phyloP scores from a whole-genome alignment of 1,284 basidiomycete genomes.

The Tetrapyrgos nigripes region DNA sequence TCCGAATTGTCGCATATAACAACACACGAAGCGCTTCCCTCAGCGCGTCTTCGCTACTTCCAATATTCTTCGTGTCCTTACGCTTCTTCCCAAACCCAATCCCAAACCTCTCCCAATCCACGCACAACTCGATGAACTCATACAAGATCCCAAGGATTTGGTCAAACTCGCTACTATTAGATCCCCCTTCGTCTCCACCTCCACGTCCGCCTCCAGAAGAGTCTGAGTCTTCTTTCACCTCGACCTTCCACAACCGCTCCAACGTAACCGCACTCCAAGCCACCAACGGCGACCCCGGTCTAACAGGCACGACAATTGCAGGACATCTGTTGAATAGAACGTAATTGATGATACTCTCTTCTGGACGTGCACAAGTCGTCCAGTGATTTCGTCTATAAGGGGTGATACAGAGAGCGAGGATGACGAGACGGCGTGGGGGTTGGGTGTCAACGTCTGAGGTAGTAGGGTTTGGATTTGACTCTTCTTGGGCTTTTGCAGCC shows the following conservation, averaged over 20 bases:
- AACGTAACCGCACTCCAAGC: constrained; percentile 1
- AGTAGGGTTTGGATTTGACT: too few species aligned
- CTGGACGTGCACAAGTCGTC: background rate
- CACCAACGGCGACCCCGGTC: background rate
- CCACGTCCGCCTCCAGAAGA: too few species aligned
- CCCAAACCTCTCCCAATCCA: background rate
- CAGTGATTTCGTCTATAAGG: constrained; percentile 1
- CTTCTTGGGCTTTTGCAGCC: too few species aligned
- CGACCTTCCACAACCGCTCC: background rate
- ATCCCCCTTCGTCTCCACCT: too few species aligned
- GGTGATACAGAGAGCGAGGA: background rate
- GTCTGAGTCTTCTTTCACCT: too few species aligned
- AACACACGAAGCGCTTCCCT: background rate
- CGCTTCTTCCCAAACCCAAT: too few species aligned
- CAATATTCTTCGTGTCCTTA: background rate
- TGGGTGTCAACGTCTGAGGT: too few species aligned
- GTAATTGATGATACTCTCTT: background rate
- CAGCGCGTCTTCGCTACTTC: background rate
- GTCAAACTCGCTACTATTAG: background rate
- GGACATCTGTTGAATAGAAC: background rate
- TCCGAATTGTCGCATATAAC: background rate
- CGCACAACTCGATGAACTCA: constrained; percentile 1
- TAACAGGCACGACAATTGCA: background rate
- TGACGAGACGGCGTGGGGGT: background rate
- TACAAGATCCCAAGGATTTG: background rate